Evolutionary conservation across 345 rosid species (phyloP), one percentile per base, ranked within the genome.

Genomic region (Anacardium occidentale): DNA sequence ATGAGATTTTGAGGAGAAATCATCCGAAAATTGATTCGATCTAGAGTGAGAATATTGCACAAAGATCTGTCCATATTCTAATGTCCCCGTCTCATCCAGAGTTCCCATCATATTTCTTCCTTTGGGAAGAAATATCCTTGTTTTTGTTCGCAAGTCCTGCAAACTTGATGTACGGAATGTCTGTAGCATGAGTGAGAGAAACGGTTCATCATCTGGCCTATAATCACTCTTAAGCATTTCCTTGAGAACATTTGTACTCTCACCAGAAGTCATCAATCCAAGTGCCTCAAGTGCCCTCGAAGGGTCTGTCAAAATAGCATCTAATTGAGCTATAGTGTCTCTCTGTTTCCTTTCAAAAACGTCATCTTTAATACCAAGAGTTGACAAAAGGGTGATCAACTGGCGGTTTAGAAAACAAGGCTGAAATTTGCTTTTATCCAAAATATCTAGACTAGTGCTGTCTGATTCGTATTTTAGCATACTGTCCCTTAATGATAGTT

Each of bases 401-500:
- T 85, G 85, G 12, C 89, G 85, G 66, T 85, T 85, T 54, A 85
- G 68, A 69, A 79, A 85, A 67, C 79, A 58, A 42, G 85, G 81
- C 56, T 79, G 86, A 72, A 75, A 85, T 70, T 79, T 83, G 79
- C 85, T 79, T 66, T 76, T 77, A 44, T 66, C 80, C 77, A 81
- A 61, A 52, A 83, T 82, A 73, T 83, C 82, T 55, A 85, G 72
- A 68, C 76, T 81, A 26, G 68, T 79, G 71, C 76, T 82, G 0
- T 61, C 53, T 12, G 85, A 85, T 63, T 77, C 72, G 21, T 71
- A 85, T 73, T 85, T 85, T 66, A 48, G 32, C 89, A 81, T 81
- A 74, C 89, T 85, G 40, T 37, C 56, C 62, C 89, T 75, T 73
- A 85, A 71, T 10, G 89, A 85, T 66, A 85, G 55, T 21, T 85